phyloP scores from a whole-genome alignment of 768 basidiomycete species.

The Mrakia hoshinonis region DNA sequence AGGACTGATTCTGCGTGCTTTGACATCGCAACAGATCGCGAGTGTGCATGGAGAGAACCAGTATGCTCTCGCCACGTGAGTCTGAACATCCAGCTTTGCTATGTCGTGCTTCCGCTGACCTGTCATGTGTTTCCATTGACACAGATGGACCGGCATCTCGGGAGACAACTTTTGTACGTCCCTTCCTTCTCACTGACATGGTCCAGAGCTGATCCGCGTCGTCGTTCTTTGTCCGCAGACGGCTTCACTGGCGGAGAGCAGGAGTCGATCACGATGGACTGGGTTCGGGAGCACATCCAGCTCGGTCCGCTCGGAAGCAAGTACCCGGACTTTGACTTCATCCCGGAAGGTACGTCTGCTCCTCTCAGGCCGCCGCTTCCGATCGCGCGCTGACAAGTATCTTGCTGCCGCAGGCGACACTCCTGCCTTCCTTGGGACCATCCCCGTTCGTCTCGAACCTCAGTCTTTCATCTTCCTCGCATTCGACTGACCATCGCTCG shows the following conservation, averaged over 20 bases:
- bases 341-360: neutral
- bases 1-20: too few species aligned
- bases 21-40: neutral
- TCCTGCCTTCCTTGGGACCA: constrained; percentile 8
- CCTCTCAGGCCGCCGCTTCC: neutral
- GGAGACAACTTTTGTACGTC: constrained; percentile 8
- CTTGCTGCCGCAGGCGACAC: neutral
- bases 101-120: too few species aligned
- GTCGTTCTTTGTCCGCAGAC: neutral
- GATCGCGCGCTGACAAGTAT: neutral
- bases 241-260: constrained; percentile 6
- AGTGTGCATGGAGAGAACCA: constrained; percentile 10
- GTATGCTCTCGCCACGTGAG: constrained; percentile 2
- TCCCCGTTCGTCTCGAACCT: neutral
- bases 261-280: constrained; percentile 2
- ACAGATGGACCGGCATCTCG: neutral
- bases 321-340: constrained; percentile 13
- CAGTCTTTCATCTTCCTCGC: neutral
- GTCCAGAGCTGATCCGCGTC: neutral
- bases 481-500: neutral
- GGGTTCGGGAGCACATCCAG: constrained; percentile 13
- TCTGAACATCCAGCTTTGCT: too few species aligned
- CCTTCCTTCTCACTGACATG: neutral
- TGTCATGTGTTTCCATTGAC: too few species aligned
- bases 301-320: neutral